Base-by-base conservation (phyloP, 169 alveolate genomes). In the Miamiensis avidus region DNA sequence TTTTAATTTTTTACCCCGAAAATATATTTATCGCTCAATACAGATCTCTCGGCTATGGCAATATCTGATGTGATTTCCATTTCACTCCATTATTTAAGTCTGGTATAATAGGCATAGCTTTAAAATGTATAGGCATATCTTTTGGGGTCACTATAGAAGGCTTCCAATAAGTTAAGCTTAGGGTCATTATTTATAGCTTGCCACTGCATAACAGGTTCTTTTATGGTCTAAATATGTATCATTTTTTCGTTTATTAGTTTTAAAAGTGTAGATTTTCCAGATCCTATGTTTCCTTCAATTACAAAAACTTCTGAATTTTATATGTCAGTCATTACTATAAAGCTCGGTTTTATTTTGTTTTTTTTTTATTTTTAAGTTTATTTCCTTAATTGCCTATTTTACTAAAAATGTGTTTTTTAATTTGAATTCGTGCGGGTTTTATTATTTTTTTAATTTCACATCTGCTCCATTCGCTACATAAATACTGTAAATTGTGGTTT, bases 221-320 rank as follows among this genome's bases (percentile, higher is more conserved):
- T 73, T 73, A 73, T 29, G 6, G 31, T 29, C 26, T 73, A 29
- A 73, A 73, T 29, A n/a, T 73, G 33, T 6, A 6, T 29, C 28
- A 73, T 73, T 26, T 26, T n/a, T 73, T 73, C 31, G 6, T 26
- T 29, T 15, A 73, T 73, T 73, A 73, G 26, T 73, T 73, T 73
- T 15, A 73, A 6, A 1, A 73, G 26, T 6, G 76, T 73, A 15
- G 76, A 73, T 26, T 73, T 73, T 73, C 76, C 76, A 26, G 76
- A 73, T 73, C 76, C 76, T 26, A 73, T 73, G 28, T 73, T 73
- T 73, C 76, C 76, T 73, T 73, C 76, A 28, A 73, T 73, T 6
- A 29, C 31, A 15, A 73, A 6, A 26, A 73, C 20, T 49, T 49
- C 20, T 49, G 69, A 49, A 20, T 49, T 49, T 49, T 49, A 49